A percentile compares a stretch with the other conserved stretches of the same genome.
These are phyloP conservation scores for Vaccinium corymbosum DNA, from an alignment of 148 eudicot species.

Conservation along the genomic window DNA sequence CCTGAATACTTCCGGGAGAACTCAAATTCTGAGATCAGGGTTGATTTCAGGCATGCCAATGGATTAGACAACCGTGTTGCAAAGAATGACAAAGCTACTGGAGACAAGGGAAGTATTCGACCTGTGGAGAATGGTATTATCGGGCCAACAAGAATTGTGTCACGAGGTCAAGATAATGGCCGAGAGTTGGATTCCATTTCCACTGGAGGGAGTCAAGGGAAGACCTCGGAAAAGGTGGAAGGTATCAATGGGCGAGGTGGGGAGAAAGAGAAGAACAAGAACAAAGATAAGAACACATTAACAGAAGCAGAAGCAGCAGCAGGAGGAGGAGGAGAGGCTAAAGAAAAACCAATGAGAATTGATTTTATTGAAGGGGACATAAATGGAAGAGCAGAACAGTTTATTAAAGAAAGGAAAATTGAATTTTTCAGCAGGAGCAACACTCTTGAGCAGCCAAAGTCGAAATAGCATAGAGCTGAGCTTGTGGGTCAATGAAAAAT, in stretches of 20 bases:
- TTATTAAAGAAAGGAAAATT: constrained; percentile 19
- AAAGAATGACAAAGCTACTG: not conserved
- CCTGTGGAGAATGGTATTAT: not conserved
- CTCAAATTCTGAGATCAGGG: constrained; percentile 5
- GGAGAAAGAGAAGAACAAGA: not conserved
- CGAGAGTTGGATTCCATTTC: not conserved
- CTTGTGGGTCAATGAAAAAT: not conserved
- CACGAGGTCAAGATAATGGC: not conserved
- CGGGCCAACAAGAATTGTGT: not conserved
- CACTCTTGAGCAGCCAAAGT: not conserved
- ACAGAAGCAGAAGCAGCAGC: not conserved
- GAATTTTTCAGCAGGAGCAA: constrained; percentile 12
- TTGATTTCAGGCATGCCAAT: constrained; percentile 8
- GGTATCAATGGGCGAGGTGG: not conserved
- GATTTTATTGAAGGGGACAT: constrained; percentile 13
- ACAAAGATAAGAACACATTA: not conserved
- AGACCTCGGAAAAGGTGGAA: not conserved
- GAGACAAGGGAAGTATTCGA: not conserved
- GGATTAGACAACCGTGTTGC: not conserved
- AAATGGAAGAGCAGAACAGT: constrained; percentile 28
- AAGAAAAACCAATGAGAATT: not conserved
- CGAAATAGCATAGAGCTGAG: not conserved
- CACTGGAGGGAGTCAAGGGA: not conserved
- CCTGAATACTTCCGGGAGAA: not conserved
- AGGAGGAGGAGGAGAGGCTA: not conserved